A percentile compares a stretch with the other conserved stretches of the same genome.
These are phyloP conservation scores for Euphorbia schlechtendalii DNA, from an alignment of 441 rosid species.

Conservation along the genomic window DNA sequence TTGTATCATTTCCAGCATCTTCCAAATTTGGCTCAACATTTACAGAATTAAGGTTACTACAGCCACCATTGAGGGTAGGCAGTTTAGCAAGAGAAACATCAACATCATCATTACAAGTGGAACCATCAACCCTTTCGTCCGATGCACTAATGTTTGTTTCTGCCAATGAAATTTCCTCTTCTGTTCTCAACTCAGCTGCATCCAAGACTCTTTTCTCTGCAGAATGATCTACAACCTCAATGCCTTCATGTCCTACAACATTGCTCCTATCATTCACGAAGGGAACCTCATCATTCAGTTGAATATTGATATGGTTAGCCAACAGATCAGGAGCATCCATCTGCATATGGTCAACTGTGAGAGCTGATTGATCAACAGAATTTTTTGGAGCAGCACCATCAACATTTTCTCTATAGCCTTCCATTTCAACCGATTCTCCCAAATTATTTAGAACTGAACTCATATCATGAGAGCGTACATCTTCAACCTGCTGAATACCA, in stretches of 20 bases:
- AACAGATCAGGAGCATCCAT: conserved; percentile 28
- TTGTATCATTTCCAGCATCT: conserved; percentile 23
- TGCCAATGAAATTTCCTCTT: conserved; percentile 33
- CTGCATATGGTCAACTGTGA: conserved; percentile 24
- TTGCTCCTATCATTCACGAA: conserved; percentile 27
- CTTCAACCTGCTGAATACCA: conserved; percentile 32
- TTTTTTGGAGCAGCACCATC: conserved; percentile 36
- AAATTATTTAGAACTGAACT: conserved; percentile 34
- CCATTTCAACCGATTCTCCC: conserved; percentile 40
- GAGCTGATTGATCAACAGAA: conserved; percentile 2
- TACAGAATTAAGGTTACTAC: conserved; percentile 23
- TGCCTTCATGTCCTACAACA: conserved; percentile 23
- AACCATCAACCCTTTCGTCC: conserved; percentile 29
- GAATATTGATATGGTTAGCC: conserved; percentile 26
- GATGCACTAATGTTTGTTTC: conserved; percentile 37
- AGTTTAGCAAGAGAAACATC: conserved; percentile 24
- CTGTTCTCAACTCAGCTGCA: conserved; percentile 36
- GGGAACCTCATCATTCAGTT: conserved; percentile 29
- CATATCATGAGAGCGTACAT: conserved; percentile 16
- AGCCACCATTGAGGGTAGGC: conserved; percentile 30
- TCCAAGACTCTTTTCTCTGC: conserved; percentile 24
- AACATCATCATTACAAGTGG: conserved; percentile 23
- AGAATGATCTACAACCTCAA: conserved; percentile 34
- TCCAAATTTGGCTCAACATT: conserved; percentile 34
- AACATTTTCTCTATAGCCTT: conserved; percentile 31